These are phyloP conservation scores for Penicillium sp. DNA, from an alignment of 2,329 filamentous ascomycete genomes.

Conservation along the genomic window DNA sequence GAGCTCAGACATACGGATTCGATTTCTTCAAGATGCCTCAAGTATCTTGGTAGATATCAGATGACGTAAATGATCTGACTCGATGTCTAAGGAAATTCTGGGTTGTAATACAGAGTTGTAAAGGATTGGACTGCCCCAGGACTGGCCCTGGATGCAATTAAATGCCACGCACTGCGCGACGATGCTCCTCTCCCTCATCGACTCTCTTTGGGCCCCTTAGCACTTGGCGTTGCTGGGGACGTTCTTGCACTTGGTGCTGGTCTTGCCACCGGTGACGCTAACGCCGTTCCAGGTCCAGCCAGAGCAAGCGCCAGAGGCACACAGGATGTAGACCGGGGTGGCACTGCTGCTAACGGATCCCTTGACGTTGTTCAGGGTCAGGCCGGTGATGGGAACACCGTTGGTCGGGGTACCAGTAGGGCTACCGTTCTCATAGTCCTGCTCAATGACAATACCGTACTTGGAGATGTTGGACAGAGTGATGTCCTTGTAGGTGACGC, in stretches of 20 bases:
- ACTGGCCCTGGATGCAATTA: not conserved
- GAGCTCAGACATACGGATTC: too few species aligned
- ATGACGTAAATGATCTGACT: too few species aligned
- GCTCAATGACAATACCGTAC: conserved; percentile 58
- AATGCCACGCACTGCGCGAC: not conserved
- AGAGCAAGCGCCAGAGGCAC: conserved; percentile 56
- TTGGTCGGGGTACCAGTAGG: conserved; percentile 44
- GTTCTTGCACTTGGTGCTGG: conserved; percentile 46
- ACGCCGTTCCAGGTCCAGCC: conserved; percentile 59
- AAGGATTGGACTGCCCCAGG: not conserved
- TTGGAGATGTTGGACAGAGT: conserved; percentile 54
- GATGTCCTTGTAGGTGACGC: conserved; percentile 59
- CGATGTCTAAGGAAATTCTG: not conserved
- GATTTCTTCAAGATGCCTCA: too few species aligned
- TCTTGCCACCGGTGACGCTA: conserved; percentile 56
- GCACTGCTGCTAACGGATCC: conserved; percentile 42
- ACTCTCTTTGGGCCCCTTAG: not conserved
- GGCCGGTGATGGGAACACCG: conserved; percentile 47
- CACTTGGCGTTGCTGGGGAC: conserved; percentile 34
- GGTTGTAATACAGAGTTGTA: not conserved
- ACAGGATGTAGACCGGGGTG: conserved; percentile 58
- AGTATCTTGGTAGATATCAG: too few species aligned
- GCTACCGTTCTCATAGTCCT: conserved; percentile 59
- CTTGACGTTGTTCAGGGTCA: conserved; percentile 37
- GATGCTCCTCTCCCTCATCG: not conserved